Evolutionary conservation across 768 basidiomycete genomes (phyloP).

Genomic region (Auricularia auricula-judae): DNA sequence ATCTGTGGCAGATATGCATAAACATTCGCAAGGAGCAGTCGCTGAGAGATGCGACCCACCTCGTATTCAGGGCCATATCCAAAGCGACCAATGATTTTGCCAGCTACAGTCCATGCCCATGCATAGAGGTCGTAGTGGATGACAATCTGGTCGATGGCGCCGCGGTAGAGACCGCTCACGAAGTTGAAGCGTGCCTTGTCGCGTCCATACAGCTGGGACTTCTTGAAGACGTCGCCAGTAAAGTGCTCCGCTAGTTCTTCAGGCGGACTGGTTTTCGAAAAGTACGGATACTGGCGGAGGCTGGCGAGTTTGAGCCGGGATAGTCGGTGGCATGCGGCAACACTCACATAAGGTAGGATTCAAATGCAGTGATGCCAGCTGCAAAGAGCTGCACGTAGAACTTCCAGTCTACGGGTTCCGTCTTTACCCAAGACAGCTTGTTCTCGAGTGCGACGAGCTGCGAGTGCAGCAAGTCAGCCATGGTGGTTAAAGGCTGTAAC

Average conservation of each 20-base stretch:
- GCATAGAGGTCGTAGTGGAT: conserved; percentile 72
- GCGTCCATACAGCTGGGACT: conserved; percentile 84
- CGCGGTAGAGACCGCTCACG: conserved; percentile 62
- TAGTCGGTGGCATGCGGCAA: background rate
- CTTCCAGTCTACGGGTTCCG: conserved; percentile 71
- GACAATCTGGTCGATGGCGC: conserved; percentile 55
- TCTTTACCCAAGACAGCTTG: conserved; percentile 58
- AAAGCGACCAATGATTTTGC: conserved; percentile 31
- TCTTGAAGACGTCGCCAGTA: conserved; percentile 59
- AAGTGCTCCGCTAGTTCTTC: conserved; percentile 59
- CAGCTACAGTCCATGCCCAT: conserved; percentile 68
- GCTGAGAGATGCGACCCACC: conserved; percentile 30
- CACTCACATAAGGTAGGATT: conserved; percentile 76
- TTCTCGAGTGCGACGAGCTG: conserved; percentile 47
- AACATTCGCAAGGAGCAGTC: background rate
- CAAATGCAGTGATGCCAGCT: conserved; percentile 72
- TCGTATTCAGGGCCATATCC: conserved; percentile 67
- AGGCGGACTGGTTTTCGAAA: conserved; percentile 66
- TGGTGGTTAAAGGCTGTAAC: conserved; percentile 2
- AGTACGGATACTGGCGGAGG: conserved; percentile 77
- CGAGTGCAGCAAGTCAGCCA: conserved; percentile 53
- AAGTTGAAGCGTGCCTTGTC: conserved; percentile 83
- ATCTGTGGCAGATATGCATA: conserved; percentile 40
- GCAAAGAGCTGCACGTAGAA: conserved; percentile 68
- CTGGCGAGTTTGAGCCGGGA: conserved; percentile 14